Conservation (phyloP, 208 protist species). For the Acanthamoeba royreba region DNA sequence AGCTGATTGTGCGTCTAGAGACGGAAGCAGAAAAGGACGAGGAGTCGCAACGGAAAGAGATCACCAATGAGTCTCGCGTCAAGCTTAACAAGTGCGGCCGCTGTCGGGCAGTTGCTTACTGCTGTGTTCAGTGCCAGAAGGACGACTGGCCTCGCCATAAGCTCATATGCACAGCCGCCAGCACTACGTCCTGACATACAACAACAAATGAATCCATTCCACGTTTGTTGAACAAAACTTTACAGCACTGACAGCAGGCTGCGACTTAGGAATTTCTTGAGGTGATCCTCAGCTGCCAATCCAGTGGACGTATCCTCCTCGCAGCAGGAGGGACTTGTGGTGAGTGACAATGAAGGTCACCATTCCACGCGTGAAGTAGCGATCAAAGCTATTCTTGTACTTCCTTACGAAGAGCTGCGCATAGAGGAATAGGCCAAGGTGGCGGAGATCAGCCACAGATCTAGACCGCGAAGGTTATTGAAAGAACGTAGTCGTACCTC, state of each 20-base stretch:
- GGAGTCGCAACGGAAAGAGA: not conserved
- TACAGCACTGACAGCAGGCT: no score
- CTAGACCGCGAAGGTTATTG: not conserved
- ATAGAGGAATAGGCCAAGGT: not conserved
- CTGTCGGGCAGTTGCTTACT: not conserved
- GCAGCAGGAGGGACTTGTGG: not conserved
- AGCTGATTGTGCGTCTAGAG: not conserved
- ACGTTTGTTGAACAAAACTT: no score
- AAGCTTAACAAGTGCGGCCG: not conserved
- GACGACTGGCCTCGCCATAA: not conserved
- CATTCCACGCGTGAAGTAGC: not conserved
- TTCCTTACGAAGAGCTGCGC: not conserved
- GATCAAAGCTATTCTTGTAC: not conserved
- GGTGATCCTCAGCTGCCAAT: not conserved
- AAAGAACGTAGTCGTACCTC: not conserved
- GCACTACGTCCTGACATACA: no score
- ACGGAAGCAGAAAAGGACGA: not conserved
- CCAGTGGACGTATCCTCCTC: not conserved
- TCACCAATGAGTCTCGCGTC: not conserved
- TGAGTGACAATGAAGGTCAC: not conserved
- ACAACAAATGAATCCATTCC: no score
- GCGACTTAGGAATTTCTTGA: no score
- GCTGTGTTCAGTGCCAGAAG: not conserved
- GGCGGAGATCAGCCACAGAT: not conserved
- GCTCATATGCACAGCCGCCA: not conserved